Conservation (phyloP, 306 rosid species). For the Phaseolus lunatus region DNA sequence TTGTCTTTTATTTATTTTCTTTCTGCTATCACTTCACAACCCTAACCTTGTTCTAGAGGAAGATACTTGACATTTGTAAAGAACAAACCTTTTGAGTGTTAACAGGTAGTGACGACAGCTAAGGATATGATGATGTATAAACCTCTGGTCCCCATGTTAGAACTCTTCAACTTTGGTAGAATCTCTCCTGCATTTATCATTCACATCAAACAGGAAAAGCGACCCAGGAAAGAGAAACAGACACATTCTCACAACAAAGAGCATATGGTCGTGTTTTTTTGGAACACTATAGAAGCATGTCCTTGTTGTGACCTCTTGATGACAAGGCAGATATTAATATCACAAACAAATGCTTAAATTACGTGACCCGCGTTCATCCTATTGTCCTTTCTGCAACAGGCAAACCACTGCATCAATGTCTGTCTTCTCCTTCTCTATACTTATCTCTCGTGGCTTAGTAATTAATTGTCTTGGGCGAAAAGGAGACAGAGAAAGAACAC, state of each 20-base stretch:
- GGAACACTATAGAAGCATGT: neutral
- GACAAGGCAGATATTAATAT: neutral
- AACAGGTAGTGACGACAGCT: neutral
- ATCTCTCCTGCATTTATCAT: too few species aligned
- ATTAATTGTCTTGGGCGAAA: neutral
- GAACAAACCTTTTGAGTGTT: neutral
- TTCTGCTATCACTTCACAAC: neutral
- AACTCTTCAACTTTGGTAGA: neutral
- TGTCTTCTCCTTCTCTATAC: neutral
- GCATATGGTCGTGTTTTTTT: neutral
- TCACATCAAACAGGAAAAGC: neutral
- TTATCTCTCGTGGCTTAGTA: neutral
- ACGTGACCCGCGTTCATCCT: neutral
- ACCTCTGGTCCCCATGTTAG: neutral
- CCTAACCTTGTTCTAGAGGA: neutral
- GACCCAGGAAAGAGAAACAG: neutral
- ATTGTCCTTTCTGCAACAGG: neutral
- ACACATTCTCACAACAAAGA: neutral
- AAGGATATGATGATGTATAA: neutral
- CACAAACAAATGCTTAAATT: constrained; percentile 2
- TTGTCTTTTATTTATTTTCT: neutral
- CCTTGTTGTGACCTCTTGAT: neutral
- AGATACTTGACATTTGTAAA: neutral
- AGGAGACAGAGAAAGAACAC: neutral
- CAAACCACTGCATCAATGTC: neutral